Evolutionary conservation across 352 stramenopile genomes (phyloP).

Genomic region (Phytopythium delawarense): DNA sequence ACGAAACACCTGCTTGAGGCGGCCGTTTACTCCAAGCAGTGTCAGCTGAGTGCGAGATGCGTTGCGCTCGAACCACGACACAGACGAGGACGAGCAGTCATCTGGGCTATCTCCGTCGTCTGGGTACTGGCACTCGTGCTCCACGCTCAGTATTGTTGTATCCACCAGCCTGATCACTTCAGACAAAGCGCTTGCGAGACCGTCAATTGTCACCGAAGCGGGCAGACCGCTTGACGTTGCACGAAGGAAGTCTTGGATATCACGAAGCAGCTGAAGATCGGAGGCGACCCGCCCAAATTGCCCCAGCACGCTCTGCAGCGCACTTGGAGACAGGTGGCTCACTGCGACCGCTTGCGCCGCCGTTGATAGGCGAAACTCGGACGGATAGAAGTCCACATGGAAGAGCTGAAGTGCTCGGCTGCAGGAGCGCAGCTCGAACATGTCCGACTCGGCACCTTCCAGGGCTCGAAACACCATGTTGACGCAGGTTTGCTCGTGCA

Average conservation of each 20-base stretch:
- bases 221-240: constrained; percentile 7
- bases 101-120: constrained; percentile 1
- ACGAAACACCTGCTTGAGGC: constrained; percentile 38
- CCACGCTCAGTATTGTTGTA: constrained; percentile 19
- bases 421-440: constrained; percentile 35
- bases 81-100: neutral
- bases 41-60: constrained; percentile 23
- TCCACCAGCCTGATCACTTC: constrained; percentile 21
- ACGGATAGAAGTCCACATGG: constrained; percentile 26
- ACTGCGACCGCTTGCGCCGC: constrained; percentile 23
- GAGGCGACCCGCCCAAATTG: constrained; percentile 29
- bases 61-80: constrained; percentile 5
- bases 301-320: constrained; percentile 28
- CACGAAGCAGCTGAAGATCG: constrained; percentile 49
- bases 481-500: constrained; percentile 50
- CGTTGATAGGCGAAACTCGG: constrained; percentile 19
- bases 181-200: constrained; percentile 40
- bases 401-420: constrained; percentile 22
- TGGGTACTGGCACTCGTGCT: constrained; percentile 13
- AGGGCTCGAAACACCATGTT: constrained; percentile 55
- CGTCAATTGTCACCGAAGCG: constrained; percentile 38
- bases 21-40: constrained; percentile 36
- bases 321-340: constrained; percentile 44
- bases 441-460: constrained; percentile 36
- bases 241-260: constrained; percentile 27